phyloP scores from a whole-genome alignment of 192 early-diverging fungal species.

The Umbelopsis vinacea region DNA sequence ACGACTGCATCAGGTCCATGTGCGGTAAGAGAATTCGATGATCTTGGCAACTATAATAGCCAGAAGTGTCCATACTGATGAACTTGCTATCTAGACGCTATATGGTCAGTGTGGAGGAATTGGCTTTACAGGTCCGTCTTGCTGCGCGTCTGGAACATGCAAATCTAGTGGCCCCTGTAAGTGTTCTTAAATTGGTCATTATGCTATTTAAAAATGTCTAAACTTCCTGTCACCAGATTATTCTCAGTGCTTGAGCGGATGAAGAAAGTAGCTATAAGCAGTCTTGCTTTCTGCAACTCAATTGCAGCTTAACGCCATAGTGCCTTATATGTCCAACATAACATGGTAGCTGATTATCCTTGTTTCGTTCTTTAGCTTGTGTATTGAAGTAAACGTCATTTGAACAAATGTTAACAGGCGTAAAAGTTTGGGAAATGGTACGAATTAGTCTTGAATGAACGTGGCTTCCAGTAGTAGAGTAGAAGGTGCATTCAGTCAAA shows the following conservation, averaged over 20 bases:
- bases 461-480: too few species aligned
- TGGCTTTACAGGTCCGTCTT: conserved; percentile 3
- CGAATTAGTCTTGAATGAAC: too few species aligned
- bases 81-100: neutral
- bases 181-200: neutral
- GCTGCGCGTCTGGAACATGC: conserved; percentile 4
- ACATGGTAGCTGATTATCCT: too few species aligned
- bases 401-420: too few species aligned
- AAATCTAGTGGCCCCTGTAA: neutral
- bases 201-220: neutral
- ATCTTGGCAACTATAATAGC: neutral
- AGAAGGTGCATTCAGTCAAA: too few species aligned
- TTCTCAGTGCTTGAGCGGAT: neutral
- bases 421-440: too few species aligned
- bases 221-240: neutral
- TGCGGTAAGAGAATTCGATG: neutral
- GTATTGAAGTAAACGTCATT: too few species aligned
- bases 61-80: neutral
- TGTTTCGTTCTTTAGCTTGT: too few species aligned
- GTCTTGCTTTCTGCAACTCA: neutral
- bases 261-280: neutral
- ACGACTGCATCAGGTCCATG: neutral
- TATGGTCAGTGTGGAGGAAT: conserved; percentile 13
- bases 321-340: too few species aligned
- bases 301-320: too few species aligned